These are phyloP conservation scores for Pestalotiopsis sp. DNA, from an alignment of 2,329 filamentous ascomycete species.

Conservation along the genomic window DNA sequence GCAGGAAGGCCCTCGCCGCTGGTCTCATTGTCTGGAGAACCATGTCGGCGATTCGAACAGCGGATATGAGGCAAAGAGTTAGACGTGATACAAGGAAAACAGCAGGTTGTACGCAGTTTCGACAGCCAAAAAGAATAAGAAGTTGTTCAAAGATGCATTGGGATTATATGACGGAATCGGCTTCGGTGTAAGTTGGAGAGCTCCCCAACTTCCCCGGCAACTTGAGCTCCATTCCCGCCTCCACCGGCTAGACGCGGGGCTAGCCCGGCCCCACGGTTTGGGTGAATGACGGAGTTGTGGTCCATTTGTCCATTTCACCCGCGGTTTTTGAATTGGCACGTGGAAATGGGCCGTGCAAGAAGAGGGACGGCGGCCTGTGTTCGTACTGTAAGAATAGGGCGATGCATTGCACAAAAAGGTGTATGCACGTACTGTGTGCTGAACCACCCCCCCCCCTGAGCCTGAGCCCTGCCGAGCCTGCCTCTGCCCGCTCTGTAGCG, in stretches of 20 bases:
- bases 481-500: no score
- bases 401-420: no score
- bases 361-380: neutral
- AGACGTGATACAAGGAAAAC: neutral
- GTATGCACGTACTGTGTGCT: no score
- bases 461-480: no score
- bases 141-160: neutral
- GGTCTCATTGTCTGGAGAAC: conserved; percentile 23
- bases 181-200: neutral
- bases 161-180: neutral
- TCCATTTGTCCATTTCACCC: neutral
- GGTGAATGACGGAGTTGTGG: neutral
- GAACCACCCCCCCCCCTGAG: no score
- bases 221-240: neutral
- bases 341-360: neutral
- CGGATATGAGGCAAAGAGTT: neutral
- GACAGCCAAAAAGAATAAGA: neutral
- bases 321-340: neutral
- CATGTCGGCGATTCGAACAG: conserved; percentile 17
- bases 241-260: conserved; percentile 9
- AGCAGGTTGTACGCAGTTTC: neutral
- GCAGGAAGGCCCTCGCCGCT: conserved; percentile 20
- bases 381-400: neutral
- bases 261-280: conserved; percentile 4
- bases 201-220: conserved; percentile 6